These are phyloP conservation scores for Mucor piriformis DNA, from an alignment of 371 early-diverging fungal genomes.

Conservation along the genomic window DNA sequence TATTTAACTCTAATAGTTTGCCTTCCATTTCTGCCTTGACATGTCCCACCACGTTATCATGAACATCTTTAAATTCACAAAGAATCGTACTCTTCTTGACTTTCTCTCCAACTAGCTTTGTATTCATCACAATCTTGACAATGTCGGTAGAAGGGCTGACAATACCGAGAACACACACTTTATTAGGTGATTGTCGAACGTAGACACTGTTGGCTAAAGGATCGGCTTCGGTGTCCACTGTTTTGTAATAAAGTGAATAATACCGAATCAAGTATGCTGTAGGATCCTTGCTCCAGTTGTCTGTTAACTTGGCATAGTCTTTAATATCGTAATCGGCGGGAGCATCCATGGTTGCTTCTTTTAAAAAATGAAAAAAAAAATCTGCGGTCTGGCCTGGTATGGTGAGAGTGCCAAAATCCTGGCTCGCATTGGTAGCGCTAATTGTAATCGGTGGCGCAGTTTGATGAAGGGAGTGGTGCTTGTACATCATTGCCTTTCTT, in stretches of 20 bases:
- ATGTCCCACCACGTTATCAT: conserved; percentile 17
- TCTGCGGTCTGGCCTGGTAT: no score
- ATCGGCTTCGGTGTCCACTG: conserved; percentile 11
- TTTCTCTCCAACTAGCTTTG: conserved; percentile 24
- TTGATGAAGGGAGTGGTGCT: no score
- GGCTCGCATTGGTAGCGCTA: no score
- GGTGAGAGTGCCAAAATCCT: no score
- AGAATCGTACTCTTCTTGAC: conserved; percentile 33
- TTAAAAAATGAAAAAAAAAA: no score
- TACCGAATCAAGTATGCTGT: conserved; percentile 41
- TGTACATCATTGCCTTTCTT: no score
- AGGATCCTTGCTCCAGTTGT: conserved; percentile 34
- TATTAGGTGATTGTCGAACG: conserved; percentile 54
- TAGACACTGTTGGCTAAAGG: conserved; percentile 24
- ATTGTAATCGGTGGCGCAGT: no score
- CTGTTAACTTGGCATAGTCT: conserved; percentile 21
- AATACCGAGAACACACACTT: conserved; percentile 52
- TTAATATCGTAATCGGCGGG: conserved; percentile 30
- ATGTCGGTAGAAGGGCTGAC: conserved; percentile 19
- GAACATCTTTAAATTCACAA: conserved; percentile 21
- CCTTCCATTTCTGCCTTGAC: conserved; percentile 47
- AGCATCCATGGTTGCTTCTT: conserved; percentile 3
- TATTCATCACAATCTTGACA: conserved; percentile 8
- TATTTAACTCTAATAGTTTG: conserved; percentile 46
- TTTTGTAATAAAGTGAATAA: conserved; percentile 41